Base-by-base conservation (phyloP, 2,329 filamentous ascomycete genomes). In the Dryadomyces quercivorus region DNA sequence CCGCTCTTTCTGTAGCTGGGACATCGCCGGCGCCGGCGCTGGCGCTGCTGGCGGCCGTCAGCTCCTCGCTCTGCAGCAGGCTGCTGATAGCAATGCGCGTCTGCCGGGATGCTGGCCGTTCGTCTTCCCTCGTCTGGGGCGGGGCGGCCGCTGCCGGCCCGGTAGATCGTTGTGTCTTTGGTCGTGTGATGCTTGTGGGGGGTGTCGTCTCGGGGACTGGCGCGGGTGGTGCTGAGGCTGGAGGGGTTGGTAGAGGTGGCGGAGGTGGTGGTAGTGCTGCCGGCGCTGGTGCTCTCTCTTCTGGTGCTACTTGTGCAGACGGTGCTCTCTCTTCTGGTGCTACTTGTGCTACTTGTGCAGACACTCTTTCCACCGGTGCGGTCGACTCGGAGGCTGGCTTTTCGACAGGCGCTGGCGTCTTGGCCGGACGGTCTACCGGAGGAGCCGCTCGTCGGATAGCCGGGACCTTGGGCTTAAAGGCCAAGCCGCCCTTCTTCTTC, bases 381-480 rank as follows among this genome's bases (percentile, higher is more conserved):
- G 51, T 12, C n/a, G n/a, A n/a, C n/a, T n/a, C n/a, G n/a, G n/a
- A n/a, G n/a, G n/a, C n/a, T n/a, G n/a, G n/a, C n/a, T n/a, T n/a
- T 20, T 20, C 15, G 16, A 22, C 9, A 7, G 42, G 16, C 3
- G 26, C 47, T 13, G 51, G 13, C 7, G 56, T 51, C 16, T 55
- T 45, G 7, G 57, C 50, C 22, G 20, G 16, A 5, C 34, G 3
- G 18, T 54, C 71, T 59, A 73, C 8, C 18, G 54, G 71, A 59
- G 73, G 72, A 58, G 75, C 71, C 56, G 76, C 74, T 63, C 82
- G 78, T 59, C 75, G 72, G 38, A 51, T 48, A 9, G 70, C 66
- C 36, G 78, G 80, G 59, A 79, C 78, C 70, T 86, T 88, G 47
- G 85, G 85, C 66, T 86, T 86, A 71, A 89, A 88, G 70, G 74